Evolutionary conservation across 192 early-diverging fungal genomes (phyloP).

Genomic region (Fimicolochytrium jonesii): DNA sequence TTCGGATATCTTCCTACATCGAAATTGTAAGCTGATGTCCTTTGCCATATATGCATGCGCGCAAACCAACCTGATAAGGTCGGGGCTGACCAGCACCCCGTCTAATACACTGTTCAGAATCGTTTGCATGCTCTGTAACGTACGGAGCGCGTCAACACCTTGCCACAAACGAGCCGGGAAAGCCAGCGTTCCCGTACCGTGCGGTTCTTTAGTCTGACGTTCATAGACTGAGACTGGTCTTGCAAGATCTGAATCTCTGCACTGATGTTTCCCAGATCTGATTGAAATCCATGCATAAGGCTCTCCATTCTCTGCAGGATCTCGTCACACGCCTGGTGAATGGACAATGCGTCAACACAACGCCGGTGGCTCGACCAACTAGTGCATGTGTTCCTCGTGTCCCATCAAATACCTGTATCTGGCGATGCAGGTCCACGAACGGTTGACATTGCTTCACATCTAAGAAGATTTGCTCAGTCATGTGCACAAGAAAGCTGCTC

Average conservation of each 20-base stretch:
- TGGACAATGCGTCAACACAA: background rate
- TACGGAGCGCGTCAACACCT: too few relatives aligned
- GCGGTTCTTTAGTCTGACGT: conserved; percentile 77
- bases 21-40: too few relatives aligned
- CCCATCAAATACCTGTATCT: too few relatives aligned
- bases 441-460: conserved; percentile 54
- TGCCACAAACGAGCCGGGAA: too few relatives aligned
- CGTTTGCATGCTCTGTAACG: conserved; percentile 57
- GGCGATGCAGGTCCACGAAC: conserved; percentile 60
- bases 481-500: too few relatives aligned
- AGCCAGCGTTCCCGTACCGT: conserved; percentile 27
- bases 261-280: conserved; percentile 82
- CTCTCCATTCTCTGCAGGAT: conserved; percentile 81
- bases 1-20: conserved; percentile 79
- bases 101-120: conserved; percentile 72
- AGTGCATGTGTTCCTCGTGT: too few relatives aligned
- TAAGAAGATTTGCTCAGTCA: too few relatives aligned
- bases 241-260: conserved; percentile 85
- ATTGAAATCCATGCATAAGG: conserved; percentile 79
- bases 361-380: conserved; percentile 13
- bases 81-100: conserved; percentile 71
- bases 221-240: conserved; percentile 75
- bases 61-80: conserved; percentile 39
- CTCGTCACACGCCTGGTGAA: conserved; percentile 27
- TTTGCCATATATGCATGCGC: background rate